Evolutionary conservation across 2,329 filamentous ascomycete species (phyloP), one percentile per base, ranked within the genome.

Genomic region (Talaromyces sp.): DNA sequence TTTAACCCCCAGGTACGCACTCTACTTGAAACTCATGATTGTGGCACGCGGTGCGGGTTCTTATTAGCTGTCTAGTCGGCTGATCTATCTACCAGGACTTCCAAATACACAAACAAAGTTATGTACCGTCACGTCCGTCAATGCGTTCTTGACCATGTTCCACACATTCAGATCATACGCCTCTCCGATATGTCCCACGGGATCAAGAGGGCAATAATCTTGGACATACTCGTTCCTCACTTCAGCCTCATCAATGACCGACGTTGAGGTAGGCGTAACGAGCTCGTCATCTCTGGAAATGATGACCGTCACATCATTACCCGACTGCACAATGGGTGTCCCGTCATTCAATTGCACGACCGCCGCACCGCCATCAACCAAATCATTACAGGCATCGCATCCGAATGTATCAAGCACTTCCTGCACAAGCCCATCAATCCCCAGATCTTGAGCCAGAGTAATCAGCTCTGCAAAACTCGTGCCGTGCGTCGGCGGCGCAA

Each of bases 81-180:
- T 25, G 37, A 18, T 18, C 54, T 63, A 60, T 31, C 56, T 63
- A 9, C 62, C 62, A 33, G 62, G 62, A 39, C 62, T 63, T 14
- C 62, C 62, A 39, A 63, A 23, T 11, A 63, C 62, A 46, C 62
- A 63, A n/a, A 14, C 12, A 33, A 63, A 63, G 42, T 63, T 52
- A 12, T 63, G 40, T 9, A 40, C 58, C 33, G 62, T 63, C 31
- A 60, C 58, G 25, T 66, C 68, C 55, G 74, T 70, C 61, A 77
- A 58, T 16, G 72, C 74, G 62, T 76, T 76, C 64, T 70, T 71
- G 12, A 77, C 74, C 69, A 76, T 54, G 61, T 76, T 73, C 75
- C 75, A 76, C 11, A 76, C 73, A 64, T 76, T 76, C 65, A 70
- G 46, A 64, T 77, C 75, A 66, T 75, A 76, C 11, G 72, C 73